Evolutionary conservation across 1,139 yeast species (phyloP), one percentile per base, ranked within the genome.

Genomic region (Hanseniaspora gamundiae): DNA sequence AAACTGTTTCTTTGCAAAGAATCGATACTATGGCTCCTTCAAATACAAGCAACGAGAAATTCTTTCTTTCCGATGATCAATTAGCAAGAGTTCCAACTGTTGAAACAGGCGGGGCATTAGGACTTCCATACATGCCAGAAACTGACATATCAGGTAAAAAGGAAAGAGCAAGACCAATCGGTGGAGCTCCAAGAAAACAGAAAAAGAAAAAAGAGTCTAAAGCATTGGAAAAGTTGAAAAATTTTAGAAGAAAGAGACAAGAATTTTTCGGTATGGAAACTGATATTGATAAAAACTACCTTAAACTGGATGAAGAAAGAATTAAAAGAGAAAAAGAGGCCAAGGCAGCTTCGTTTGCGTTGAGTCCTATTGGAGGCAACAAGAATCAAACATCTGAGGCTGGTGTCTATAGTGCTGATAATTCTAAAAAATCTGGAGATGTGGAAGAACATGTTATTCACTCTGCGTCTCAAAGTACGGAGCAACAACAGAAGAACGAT

Each of bases 1-100:
- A 87, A 22, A 78, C 94, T 1, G 78, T 84, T 53, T 85, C 95
- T 1, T 72, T 87, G 47, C 88, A 80, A 24, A 26, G 41, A 26
- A 20, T 28, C 17, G 31, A 38, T 27, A 28, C 31, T 6, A n/a
- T 28, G 41, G 31, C 41, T 20, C 26, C 22, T 45, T 24, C 39
- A 11, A 33, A 19, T 19, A 13, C 16, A 17, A 33, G 24, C 9
- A 19, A 19, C n/a, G 36, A 33, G 20, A 19, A 33, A 17, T 17
- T 17, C 9, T 17, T 17, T 17, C 16, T 19, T 17, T 33, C 36
- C 17, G 46, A 41, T 26, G 46, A 46, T 14, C 43, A 35, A 29
- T 42, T 53, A 17, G 47, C 51, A 0, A 60, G 57, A 30, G 49
- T 52, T 16, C 46, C 48, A 41, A 56, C 31, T 13, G 4, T 11